phyloP scores from a whole-genome alignment of 495 filamentous ascomycete genomes.

The Xylaria castorea region DNA sequence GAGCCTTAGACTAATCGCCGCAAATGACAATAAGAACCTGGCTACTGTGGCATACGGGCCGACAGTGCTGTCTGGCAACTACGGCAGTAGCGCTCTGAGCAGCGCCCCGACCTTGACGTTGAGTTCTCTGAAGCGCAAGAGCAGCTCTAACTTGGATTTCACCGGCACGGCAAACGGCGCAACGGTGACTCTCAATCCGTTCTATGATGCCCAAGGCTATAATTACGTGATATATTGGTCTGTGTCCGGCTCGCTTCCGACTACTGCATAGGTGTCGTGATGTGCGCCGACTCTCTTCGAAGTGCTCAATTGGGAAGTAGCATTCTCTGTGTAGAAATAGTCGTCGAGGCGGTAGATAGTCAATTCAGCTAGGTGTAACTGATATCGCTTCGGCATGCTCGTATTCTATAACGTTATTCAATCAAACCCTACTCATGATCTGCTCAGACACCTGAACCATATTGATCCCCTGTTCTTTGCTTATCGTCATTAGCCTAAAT shows the following conservation, averaged over 20 bases:
- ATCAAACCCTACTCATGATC: neutral
- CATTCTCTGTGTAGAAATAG: neutral
- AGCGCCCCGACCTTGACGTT: conserved; percentile 25
- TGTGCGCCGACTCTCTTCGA: neutral
- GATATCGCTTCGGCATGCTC: neutral
- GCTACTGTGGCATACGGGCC: conserved; percentile 47
- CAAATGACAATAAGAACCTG: conserved; percentile 43
- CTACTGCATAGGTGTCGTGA: neutral
- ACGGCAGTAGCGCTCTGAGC: conserved; percentile 30
- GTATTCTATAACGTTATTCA: neutral
- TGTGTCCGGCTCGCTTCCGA: conserved; percentile 26
- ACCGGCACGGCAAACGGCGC: conserved; percentile 29
- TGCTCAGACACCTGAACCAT: neutral
- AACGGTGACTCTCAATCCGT: conserved; percentile 27
- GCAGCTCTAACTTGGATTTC: conserved; percentile 20
- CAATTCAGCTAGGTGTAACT: neutral
- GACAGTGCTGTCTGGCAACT: conserved; percentile 41
- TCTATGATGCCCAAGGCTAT: conserved; percentile 31
- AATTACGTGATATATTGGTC: conserved; percentile 33
- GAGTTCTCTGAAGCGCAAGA: conserved; percentile 26
- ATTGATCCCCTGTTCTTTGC: neutral
- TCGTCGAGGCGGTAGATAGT: neutral
- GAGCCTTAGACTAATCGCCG: conserved; percentile 37
- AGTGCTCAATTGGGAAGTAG: neutral
- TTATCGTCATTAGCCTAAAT: conserved; percentile 23